Base-by-base conservation (phyloP, 306 rosid species). In the Vigna hirtella region DNA sequence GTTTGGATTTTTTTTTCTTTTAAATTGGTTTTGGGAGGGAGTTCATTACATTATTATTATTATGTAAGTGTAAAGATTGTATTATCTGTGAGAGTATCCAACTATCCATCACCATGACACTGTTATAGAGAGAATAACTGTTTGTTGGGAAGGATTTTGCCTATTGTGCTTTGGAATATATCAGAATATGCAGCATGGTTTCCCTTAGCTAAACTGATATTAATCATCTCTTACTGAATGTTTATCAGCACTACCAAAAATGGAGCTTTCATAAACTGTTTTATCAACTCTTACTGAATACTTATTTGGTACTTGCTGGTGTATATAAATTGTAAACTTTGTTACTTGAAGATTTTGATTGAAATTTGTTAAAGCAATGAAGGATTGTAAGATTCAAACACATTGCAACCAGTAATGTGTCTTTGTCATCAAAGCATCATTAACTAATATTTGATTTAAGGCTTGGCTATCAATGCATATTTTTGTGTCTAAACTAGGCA, bases 61-160 rank as follows among this genome's bases (percentile, higher is more conserved):
- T 4, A 11, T 84, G 82, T 55, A 49, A 58, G 53, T 78, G 58
- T 9, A 55, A 77, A 75, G 81, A 6, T 22, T 9, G 36, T 57
- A 32, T 22, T 70, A 64, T 66, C 66, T 72, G 67, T 66, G 48
- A 16, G 7, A n/a, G 70, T 63, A n/a, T 75, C 14, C 26, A 42
- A 45, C 6, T 62, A 34, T 68, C 9, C 26, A 42, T 51, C 28
- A 68, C 47, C 22, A 50, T 13, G 43, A 56, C 38, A 67, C 43
- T 55, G 43, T 28, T 62, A 17, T 66, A 50, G 43, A 62, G 62
- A 68, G 56, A 28, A 12, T 30, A 17, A 12, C 18, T 62, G 7
- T 18, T 11, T 7, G 49, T 71, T 62, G 67, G 18, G 24, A 34
- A 61, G 14, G 58, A 51, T 7, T 50, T 79, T 38, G 38, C 18